These are phyloP conservation scores for Abelmoschus esculentus DNA, from an alignment of 345 rosid species.

Conservation along the genomic window DNA sequence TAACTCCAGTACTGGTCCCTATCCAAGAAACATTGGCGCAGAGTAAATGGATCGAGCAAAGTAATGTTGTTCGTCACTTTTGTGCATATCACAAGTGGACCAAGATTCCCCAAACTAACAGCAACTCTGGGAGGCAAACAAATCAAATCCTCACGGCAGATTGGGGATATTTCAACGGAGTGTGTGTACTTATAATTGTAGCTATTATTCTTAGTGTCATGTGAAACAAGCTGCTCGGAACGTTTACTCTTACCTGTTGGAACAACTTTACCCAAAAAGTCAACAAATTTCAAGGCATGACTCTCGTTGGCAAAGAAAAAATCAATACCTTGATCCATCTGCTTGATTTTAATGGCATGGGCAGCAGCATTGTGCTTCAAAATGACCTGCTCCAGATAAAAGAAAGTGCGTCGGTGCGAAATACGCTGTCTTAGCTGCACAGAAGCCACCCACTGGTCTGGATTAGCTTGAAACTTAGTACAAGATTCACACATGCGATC, in stretches of 20 bases:
- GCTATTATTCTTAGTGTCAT: slow-evolving; percentile 44
- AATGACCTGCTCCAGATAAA: slow-evolving; percentile 46
- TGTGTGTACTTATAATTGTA: slow-evolving; percentile 52
- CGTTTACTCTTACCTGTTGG: slow-evolving; percentile 31
- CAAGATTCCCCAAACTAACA: slow-evolving; percentile 42
- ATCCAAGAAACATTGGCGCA: slow-evolving; percentile 42
- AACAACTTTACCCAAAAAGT: slow-evolving; percentile 42
- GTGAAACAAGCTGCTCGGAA: slow-evolving; percentile 45
- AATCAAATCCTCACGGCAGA: slow-evolving; percentile 50
- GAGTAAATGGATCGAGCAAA: slow-evolving; percentile 41
- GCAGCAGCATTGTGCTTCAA: slow-evolving; percentile 49
- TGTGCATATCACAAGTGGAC: slow-evolving; percentile 51
- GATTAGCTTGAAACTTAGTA: slow-evolving; percentile 46
- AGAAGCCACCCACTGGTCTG: slow-evolving; percentile 54
- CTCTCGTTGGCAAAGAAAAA: slow-evolving; percentile 52
- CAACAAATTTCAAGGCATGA: slow-evolving; percentile 43
- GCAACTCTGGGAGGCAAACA: slow-evolving; percentile 42
- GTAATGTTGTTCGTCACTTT: slow-evolving; percentile 50
- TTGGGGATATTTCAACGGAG: slow-evolving; percentile 50
- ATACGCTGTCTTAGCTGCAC: slow-evolving; percentile 63
- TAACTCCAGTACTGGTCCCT: slow-evolving; percentile 44
- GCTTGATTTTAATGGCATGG: slow-evolving; percentile 43
- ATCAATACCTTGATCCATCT: slow-evolving; percentile 55
- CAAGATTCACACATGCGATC: slow-evolving; percentile 50
- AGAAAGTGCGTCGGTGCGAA: slow-evolving; percentile 48